These are phyloP conservation scores for Auricularia heimuer DNA, from an alignment of 768 basidiomycete genomes.

Conservation along the genomic window DNA sequence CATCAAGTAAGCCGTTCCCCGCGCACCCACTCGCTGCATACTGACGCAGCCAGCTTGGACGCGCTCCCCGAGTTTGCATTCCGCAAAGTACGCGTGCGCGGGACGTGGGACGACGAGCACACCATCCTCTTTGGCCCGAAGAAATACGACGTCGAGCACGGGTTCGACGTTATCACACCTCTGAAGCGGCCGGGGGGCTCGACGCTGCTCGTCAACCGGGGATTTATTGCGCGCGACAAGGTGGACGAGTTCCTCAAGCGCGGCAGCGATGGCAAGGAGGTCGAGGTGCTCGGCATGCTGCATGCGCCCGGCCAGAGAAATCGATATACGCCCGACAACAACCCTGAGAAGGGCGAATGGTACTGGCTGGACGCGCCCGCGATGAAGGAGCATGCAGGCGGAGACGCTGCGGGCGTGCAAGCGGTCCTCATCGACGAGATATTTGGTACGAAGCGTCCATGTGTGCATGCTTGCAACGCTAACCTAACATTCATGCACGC, in stretches of 20 bases:
- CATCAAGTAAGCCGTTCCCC: constrained; percentile 58
- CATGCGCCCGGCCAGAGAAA: constrained; percentile 61
- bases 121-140: constrained; percentile 77
- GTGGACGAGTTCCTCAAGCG: constrained; percentile 2
- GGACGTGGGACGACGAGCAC: constrained; percentile 69
- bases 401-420: constrained; percentile 61
- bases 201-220: constrained; percentile 85
- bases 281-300: constrained; percentile 80
- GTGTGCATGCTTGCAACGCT: constrained; percentile 2
- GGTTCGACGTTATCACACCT: constrained; percentile 83
- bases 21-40: constrained; percentile 12
- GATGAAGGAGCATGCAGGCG: constrained; percentile 73
- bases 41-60: constrained; percentile 37
- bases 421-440: constrained; percentile 87
- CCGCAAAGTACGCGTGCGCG: constrained; percentile 71
- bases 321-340: constrained; percentile 82
- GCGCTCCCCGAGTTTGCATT: constrained; percentile 83
- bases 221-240: constrained; percentile 65
- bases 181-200: constrained; percentile 69
- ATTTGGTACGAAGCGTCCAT: constrained; percentile 49
- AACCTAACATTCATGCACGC: neutral
- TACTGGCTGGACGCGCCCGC: constrained; percentile 81
- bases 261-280: constrained; percentile 35
- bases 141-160: constrained; percentile 80
- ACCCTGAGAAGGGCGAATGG: constrained; percentile 72